Percentiles rank a stretch among this genome's conserved stretches.
Conservation (phyloP, 1,284 basidiomycete species). For the Ustilago trichophora region DNA sequence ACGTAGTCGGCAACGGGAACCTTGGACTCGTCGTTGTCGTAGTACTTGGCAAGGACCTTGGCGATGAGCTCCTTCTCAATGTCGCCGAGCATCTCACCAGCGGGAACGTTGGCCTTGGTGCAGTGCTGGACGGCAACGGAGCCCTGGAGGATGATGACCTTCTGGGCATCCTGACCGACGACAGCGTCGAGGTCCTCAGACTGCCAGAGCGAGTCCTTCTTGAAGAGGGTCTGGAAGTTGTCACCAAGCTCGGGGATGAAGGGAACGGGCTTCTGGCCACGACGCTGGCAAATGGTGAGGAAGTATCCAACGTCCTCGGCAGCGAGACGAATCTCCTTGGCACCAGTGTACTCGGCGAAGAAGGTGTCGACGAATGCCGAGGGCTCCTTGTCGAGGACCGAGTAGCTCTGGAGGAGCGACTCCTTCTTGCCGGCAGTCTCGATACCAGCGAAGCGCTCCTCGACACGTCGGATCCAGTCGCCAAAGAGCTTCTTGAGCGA, state of each 20-base stretch:
- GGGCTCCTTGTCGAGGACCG: constrained; percentile 80
- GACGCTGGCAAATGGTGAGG: constrained; percentile 90
- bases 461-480: constrained; percentile 89
- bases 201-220: constrained; percentile 93
- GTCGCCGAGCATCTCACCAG: constrained; percentile 88
- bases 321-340: constrained; percentile 85
- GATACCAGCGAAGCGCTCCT: constrained; percentile 77
- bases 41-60: constrained; percentile 81
- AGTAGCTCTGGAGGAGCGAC: constrained; percentile 76
- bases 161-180: constrained; percentile 90
- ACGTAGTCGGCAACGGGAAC: constrained; percentile 90
- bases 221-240: constrained; percentile 77
- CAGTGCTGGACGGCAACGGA: constrained; percentile 92
- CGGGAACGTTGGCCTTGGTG: constrained; percentile 87
- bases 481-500: constrained; percentile 94
- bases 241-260: constrained; percentile 96
- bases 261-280: constrained; percentile 96
- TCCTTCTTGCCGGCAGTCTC: constrained; percentile 53
- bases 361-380: constrained; percentile 80
- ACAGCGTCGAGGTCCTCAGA: constrained; percentile 98
- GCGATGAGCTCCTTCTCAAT: constrained; percentile 81
- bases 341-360: constrained; percentile 82
- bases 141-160: constrained; percentile 96
- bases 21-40: constrained; percentile 79
- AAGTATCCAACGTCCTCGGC: constrained; percentile 95